Evolutionary conservation across 805 yeast species (phyloP), one percentile per base, ranked within the genome.

Genomic region (Candida boidinii): DNA sequence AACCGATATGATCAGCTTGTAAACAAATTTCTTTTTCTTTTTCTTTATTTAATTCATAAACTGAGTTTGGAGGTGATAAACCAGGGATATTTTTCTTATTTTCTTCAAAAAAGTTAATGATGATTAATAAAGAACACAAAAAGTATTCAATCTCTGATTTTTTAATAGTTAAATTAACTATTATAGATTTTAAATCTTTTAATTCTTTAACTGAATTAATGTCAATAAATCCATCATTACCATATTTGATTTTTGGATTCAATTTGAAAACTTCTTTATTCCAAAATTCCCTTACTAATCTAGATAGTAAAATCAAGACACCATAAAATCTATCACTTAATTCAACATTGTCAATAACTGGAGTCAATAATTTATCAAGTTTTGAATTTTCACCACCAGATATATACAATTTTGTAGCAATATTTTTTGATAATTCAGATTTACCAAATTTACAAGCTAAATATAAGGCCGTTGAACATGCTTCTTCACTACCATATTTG

Each of bases 241-340:
- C 50, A 32, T 51, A 59, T 29, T 53, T 53, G 16, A 59, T 52
- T 11, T 49, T 58, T 5, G 50, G 41, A 26, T 48, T 51, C 19
- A 62, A 30, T 17, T 50, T 56, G 44, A 90, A 83, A 3, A 88
- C 81, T 33, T 74, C 78, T 23, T 64, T 64, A 35, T 67, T 68
- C 99, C 99, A 92, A 29, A 76, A 65, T 14, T 77, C 79, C 41
- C 94, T 70, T 41, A 90, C 74, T 13, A 88, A 56, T 44, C 97
- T 71, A 1, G 95, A 70, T 21, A 87, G 64, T 37, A 87, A 70
- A 17, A 86, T 67, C 11, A 90, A 79, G 13, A 85, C 73, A 29
- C 96, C 97, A 53, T 85, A 88, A 47, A 88, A 87, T 44, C 96
- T 66, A 45, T 95, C 94, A 57, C 95, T 84, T 39, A 92, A 68